Percentiles rank a stretch among this genome's conserved stretches.
Conservation (phyloP, 148 eudicot genomes). For the Talinum fruticosum region DNA sequence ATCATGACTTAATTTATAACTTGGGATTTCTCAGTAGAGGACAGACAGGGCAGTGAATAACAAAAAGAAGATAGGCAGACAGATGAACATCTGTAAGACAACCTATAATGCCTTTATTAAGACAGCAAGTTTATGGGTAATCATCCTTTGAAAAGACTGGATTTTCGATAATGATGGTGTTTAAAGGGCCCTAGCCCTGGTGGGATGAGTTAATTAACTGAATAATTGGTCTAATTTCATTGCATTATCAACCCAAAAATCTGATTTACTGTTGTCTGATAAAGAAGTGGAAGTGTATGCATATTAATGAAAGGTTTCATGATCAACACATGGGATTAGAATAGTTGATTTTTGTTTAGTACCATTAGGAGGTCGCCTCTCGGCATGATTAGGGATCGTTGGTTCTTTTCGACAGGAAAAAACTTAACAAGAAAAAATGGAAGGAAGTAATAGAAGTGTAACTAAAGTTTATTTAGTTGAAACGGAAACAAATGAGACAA, state of each 20-base stretch:
- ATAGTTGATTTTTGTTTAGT: too few species aligned
- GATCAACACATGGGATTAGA: too few species aligned
- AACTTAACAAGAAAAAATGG: too few species aligned
- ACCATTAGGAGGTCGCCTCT: too few species aligned
- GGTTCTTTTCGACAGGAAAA: too few species aligned
- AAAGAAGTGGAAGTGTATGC: not conserved
- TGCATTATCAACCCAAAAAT: not conserved
- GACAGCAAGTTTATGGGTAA: conserved; percentile 9
- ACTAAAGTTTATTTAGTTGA: too few species aligned
- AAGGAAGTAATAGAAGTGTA: too few species aligned
- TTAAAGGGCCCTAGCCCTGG: conserved; percentile 10
- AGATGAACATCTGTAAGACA: not conserved
- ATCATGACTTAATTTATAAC: not conserved
- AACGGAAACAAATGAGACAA: not conserved
- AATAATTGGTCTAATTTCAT: not conserved
- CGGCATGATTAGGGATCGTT: too few species aligned
- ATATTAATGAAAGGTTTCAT: not conserved
- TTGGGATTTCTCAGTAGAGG: not conserved
- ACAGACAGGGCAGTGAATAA: not conserved
- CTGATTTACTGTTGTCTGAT: conserved; percentile 9
- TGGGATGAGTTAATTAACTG: not conserved
- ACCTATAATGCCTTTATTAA: not conserved
- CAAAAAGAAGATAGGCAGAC: not conserved
- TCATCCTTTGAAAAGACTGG: conserved; percentile 11
- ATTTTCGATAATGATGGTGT: conserved; percentile 19